These are phyloP conservation scores for Elsinoe fawcettii DNA, from an alignment of 2,329 filamentous ascomycete species.

Conservation along the genomic window DNA sequence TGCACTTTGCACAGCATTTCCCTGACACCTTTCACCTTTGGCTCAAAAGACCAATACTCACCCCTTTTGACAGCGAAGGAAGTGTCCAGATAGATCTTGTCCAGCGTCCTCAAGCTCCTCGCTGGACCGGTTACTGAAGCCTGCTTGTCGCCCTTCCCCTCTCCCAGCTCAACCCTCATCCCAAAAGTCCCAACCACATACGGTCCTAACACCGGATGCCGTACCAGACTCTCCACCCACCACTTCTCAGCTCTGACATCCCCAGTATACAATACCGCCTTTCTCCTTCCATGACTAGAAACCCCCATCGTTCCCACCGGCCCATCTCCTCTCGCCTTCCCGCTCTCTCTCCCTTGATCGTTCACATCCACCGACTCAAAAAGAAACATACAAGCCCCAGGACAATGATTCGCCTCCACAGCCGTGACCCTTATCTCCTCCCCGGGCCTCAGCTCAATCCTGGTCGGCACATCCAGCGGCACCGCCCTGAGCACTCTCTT, in stretches of 20 bases:
- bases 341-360: neutral
- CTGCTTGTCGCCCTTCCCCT: constrained; percentile 33
- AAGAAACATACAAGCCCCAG: constrained; percentile 85
- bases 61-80: constrained; percentile 56
- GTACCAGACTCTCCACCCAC: constrained; percentile 68
- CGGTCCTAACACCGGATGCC: constrained; percentile 66
- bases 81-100: constrained; percentile 84
- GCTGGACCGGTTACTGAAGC: neutral
- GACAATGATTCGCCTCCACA: constrained; percentile 86
- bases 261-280: constrained; percentile 77
- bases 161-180: neutral
- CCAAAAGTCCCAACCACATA: constrained; percentile 45
- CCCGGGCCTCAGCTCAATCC: constrained; percentile 63
- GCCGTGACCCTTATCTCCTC: constrained; percentile 70
- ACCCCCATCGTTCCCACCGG: neutral
- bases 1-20: constrained; percentile 64
- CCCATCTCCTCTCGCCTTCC: neutral
- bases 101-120: constrained; percentile 50
- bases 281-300: constrained; percentile 39
- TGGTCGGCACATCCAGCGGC: constrained; percentile 70
- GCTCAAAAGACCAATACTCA: constrained; percentile 46
- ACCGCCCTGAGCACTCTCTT: constrained; percentile 67
- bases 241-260: constrained; percentile 80
- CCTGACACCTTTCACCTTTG: constrained; percentile 65
- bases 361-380: constrained; percentile 48